Evolutionary conservation across 2,329 filamentous ascomycete genomes (phyloP), one percentile per base, ranked within the genome.

Genomic region (Ceratocystis cubensis): DNA sequence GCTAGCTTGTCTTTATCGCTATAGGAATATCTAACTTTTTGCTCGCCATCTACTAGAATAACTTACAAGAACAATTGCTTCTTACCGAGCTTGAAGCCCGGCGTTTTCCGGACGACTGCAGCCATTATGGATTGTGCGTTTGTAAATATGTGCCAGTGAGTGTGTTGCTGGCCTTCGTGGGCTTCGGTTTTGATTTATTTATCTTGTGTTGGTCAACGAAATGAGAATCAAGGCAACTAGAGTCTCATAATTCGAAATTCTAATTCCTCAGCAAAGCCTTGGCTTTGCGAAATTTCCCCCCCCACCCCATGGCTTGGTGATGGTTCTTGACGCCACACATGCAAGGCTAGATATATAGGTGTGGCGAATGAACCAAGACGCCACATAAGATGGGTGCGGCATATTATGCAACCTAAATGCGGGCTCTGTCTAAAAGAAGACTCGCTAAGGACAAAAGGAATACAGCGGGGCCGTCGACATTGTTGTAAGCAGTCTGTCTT

Each of bases 31-130:
- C 10, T 10, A 5, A 4, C 15, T 5, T 22, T 53, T 7, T 53
- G 48, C n/a, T 22, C 2, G 48, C n/a, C n/a, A 33, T 45, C 13
- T 20, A 17, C 28, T 25, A 45, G 50, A 22, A 20, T 48, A 41
- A 74, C 81, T 70, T 73, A 85, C 83, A 86, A 73, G 69, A 78
- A 85, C 57, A 85, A 73, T 71, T 82, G 75, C 73, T 84, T 84
- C 68, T 74, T 73, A 41, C 83, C 83, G 65, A 83, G 72, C 70
- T 72, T 78, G 70, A 81, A 81, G 70, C 72, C 73, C 64, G 78
- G 77, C 68, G 74, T 73, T 71, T 75, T 74, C 68, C 76, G 74
- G 69, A 74, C 75, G 46, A 73, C 75, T 74, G 73, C 73, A 69
- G 77, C 75, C 77, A 79, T 79, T 68, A 70, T 73, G 71, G 69